These are phyloP conservation scores for Trebouxia gelatinosa DNA, from an alignment of 163 green algal species.

Conservation along the genomic window DNA sequence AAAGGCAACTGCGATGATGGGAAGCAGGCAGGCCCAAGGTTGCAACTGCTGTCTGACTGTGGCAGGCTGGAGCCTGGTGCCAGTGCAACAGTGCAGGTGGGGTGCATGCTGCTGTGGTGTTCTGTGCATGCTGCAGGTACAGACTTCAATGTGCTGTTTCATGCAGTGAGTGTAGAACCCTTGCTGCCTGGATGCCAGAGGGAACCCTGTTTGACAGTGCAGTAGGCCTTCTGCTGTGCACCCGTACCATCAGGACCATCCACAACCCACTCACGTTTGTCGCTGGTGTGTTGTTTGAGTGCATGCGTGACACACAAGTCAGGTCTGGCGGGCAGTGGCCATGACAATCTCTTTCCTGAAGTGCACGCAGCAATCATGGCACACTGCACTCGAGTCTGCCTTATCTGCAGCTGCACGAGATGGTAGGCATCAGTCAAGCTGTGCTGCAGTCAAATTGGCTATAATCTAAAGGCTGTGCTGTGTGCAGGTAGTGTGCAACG, in stretches of 20 bases:
- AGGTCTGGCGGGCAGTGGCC: too few species aligned
- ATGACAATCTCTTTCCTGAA: too few species aligned
- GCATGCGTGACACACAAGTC: too few species aligned
- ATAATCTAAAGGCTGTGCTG: neutral
- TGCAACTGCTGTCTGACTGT: neutral
- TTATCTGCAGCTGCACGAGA: neutral
- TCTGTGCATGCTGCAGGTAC: neutral
- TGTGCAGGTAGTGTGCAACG: neutral
- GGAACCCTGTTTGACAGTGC: neutral
- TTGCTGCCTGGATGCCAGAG: too few species aligned
- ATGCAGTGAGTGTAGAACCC: too few species aligned
- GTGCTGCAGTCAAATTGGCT: neutral
- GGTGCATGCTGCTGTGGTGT: neutral
- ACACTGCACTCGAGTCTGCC: neutral
- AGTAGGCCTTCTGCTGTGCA: neutral
- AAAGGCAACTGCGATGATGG: neutral
- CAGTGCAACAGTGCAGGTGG: conserved; percentile 1
- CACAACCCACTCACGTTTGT: neutral
- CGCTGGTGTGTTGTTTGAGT: too few species aligned
- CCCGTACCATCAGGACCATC: neutral
- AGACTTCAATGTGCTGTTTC: neutral
- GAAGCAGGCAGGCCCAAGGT: neutral
- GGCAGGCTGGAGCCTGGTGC: neutral
- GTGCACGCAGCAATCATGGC: too few species aligned
- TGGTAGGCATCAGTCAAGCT: neutral